A percentile compares a stretch with the other conserved stretches of the same genome.
These are phyloP conservation scores for Ballota nigra DNA, from an alignment of 257 asterid species.

Conservation along the genomic window DNA sequence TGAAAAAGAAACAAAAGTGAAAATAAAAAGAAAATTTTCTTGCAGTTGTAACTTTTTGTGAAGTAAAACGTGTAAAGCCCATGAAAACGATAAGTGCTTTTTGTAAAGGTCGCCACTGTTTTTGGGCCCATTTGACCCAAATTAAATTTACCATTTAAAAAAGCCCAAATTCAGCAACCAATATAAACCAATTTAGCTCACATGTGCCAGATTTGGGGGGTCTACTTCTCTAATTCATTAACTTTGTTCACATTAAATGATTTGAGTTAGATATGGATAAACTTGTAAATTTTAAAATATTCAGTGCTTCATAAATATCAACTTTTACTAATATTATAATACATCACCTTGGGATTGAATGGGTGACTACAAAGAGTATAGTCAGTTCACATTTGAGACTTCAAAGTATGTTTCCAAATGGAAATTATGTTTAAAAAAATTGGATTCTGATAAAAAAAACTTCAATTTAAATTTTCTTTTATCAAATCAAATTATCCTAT, in stretches of 20 bases:
- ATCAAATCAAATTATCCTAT: too few species aligned
- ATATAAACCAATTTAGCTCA: background rate
- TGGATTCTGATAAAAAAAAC: too few species aligned
- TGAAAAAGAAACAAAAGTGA: constrained; percentile 8
- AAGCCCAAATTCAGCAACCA: constrained; percentile 31
- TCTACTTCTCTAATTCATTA: background rate
- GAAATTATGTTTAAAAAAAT: too few species aligned
- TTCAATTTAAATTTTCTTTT: too few species aligned
- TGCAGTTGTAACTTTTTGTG: constrained; percentile 25
- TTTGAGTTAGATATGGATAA: constrained; percentile 22
- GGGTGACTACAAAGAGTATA: constrained; percentile 11
- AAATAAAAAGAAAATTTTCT: background rate
- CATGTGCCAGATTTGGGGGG: background rate
- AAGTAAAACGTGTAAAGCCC: constrained; percentile 19
- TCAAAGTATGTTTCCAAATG: background rate
- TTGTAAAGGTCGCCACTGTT: background rate
- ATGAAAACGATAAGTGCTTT: constrained; percentile 21
- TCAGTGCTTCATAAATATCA: background rate
- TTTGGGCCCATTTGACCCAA: constrained; percentile 25
- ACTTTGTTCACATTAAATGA: constrained; percentile 14
- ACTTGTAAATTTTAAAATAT: background rate
- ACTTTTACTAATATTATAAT: background rate
- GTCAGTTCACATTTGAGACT: background rate
- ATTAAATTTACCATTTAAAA: background rate
- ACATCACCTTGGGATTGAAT: background rate